phyloP scores from a whole-genome alignment of 345 rosid species.

The Psidium guajava region DNA sequence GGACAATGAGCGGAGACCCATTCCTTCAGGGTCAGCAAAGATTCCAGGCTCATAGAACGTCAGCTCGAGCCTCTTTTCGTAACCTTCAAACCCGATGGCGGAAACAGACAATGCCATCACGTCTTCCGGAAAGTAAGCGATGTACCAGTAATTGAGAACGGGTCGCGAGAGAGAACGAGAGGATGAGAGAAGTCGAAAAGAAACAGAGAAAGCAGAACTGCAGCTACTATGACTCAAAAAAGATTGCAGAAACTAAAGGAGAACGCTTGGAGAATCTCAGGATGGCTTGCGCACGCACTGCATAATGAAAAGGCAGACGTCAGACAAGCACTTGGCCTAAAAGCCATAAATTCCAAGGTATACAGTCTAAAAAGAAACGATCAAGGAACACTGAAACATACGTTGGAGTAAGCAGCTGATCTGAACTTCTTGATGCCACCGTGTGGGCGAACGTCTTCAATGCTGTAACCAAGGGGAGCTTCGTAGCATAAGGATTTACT shows the following conservation, averaged over 20 bases:
- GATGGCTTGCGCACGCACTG: slow-evolving; percentile 88
- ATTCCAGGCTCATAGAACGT: slow-evolving; percentile 63
- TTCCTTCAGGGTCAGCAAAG: slow-evolving; percentile 48
- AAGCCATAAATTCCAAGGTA: background rate
- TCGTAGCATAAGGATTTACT: slow-evolving; percentile 67
- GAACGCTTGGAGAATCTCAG: slow-evolving; percentile 29
- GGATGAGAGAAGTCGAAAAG: background rate
- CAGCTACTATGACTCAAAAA: background rate
- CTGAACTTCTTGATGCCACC: slow-evolving; percentile 99
- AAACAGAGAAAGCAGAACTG: background rate
- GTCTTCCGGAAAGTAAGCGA: slow-evolving; percentile 10
- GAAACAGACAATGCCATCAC: slow-evolving; percentile 51
- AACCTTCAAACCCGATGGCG: slow-evolving; percentile 97
- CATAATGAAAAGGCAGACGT: slow-evolving; percentile 5
- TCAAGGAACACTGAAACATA: background rate
- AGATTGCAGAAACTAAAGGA: slow-evolving; percentile 5
- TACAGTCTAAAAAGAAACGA: background rate
- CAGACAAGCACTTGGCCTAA: background rate
- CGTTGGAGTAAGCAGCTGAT: slow-evolving; percentile 45
- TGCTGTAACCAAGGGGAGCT: slow-evolving; percentile 98
- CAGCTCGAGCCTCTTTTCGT: slow-evolving; percentile 83
- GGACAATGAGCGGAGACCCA: slow-evolving; percentile 62
- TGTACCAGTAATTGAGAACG: slow-evolving; percentile 9
- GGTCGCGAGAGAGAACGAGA: slow-evolving; percentile 1
- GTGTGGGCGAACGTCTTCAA: slow-evolving; percentile 93